Conservation (phyloP, 176 grass and related monocot species). For the Oryza brachyantha region DNA sequence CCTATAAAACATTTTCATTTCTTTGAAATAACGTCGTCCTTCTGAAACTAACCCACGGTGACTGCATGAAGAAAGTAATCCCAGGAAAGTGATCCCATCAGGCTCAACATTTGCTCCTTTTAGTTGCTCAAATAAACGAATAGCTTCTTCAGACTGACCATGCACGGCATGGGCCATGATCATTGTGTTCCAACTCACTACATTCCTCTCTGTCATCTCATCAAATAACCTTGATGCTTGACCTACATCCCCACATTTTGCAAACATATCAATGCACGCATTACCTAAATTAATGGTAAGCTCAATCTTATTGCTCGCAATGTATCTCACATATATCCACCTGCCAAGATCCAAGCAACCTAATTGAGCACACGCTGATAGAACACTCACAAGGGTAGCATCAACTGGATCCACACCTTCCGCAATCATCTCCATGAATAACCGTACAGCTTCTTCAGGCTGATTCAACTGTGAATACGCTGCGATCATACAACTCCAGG, state of each 20-base stretch:
- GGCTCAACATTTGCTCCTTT: conserved; percentile 25
- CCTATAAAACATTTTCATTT: conserved; percentile 48
- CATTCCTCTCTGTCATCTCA: conserved; percentile 51
- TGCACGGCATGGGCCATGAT: conserved; percentile 51
- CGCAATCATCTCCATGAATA: conserved; percentile 53
- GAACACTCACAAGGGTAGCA: conserved; percentile 57
- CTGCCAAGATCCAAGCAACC: conserved; percentile 64
- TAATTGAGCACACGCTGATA: conserved; percentile 48
- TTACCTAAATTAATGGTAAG: conserved; percentile 55
- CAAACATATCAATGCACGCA: conserved; percentile 60
- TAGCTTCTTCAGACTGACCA: conserved; percentile 41
- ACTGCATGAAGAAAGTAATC: conserved; percentile 58
- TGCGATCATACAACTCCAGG: conserved; percentile 70
- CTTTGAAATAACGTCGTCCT: conserved; percentile 46
- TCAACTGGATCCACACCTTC: conserved; percentile 48
- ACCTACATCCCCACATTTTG: conserved; percentile 68
- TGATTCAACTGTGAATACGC: conserved; percentile 48
- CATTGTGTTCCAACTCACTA: conserved; percentile 67
- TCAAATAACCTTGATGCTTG: conserved; percentile 53
- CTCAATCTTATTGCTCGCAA: conserved; percentile 31
- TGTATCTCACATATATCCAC: conserved; percentile 44
- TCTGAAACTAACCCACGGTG: conserved; percentile 57
- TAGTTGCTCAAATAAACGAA: conserved; percentile 47
- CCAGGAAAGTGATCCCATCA: conserved; percentile 62
- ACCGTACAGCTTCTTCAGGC: conserved; percentile 39